phyloP scores from a whole-genome alignment of 352 stramenopile species.

The Phytophthora fragariae region DNA sequence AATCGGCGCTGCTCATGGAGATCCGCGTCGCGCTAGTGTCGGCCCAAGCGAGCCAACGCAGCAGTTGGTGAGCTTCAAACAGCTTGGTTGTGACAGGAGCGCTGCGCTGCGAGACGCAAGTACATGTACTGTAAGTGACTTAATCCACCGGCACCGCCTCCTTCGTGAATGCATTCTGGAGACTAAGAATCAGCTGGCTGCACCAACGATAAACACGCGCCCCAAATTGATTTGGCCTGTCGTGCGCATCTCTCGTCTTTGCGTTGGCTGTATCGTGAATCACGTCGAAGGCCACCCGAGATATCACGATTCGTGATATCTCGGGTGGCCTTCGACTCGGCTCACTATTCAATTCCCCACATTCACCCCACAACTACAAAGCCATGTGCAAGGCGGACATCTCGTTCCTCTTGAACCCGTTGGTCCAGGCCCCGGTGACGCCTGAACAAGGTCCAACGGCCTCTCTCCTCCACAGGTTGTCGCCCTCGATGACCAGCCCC shows the following conservation, averaged over 20 bases:
- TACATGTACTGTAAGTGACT: too few relatives aligned
- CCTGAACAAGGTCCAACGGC: slow-evolving; percentile 14
- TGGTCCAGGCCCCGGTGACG: slow-evolving; percentile 4
- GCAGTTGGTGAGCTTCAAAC: background rate
- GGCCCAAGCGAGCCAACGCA: background rate
- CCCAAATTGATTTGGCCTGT: background rate
- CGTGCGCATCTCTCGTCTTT: slow-evolving; percentile 1
- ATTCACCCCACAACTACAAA: slow-evolving; percentile 11
- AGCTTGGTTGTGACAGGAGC: background rate
- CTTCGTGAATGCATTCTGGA: background rate
- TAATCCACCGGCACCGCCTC: background rate
- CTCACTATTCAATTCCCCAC: slow-evolving; percentile 28
- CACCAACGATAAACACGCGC: background rate
- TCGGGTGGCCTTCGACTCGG: background rate
- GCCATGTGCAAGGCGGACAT: slow-evolving; percentile 54
- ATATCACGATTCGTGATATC: too few relatives aligned
- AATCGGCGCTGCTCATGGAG: background rate
- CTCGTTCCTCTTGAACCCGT: slow-evolving; percentile 55
- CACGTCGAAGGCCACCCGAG: too few relatives aligned
- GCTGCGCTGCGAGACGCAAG: slow-evolving; percentile 1
- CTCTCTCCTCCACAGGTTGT: slow-evolving; percentile 33
- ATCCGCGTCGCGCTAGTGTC: background rate
- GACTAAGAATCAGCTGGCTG: background rate
- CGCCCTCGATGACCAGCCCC: slow-evolving; percentile 31
- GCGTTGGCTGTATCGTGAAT: background rate